Evolutionary conservation across 805 yeast species (phyloP).

Genomic region (fission yeast (Schizosaccharomyces pombe)): DNA sequence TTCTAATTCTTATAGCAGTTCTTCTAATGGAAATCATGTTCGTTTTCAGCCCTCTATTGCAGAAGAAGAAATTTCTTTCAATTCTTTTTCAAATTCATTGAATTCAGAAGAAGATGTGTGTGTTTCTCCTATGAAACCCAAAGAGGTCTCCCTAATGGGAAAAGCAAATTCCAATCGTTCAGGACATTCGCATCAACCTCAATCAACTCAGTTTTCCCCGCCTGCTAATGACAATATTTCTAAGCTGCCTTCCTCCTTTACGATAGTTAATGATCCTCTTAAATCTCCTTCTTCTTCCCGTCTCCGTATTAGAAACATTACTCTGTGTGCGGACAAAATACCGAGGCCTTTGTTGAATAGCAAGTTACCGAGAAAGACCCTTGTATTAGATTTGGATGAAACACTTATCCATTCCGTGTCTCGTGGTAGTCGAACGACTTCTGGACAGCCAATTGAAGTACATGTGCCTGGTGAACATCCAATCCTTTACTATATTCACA

Average conservation of each 20-base stretch:
- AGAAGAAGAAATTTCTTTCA: too few relatives aligned
- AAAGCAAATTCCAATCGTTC: too few relatives aligned
- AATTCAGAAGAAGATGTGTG: too few relatives aligned
- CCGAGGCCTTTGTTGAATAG: neutral
- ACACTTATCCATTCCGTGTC: slow-evolving; percentile 81
- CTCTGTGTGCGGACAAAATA: neutral
- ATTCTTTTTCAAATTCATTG: too few relatives aligned
- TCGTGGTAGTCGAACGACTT: slow-evolving; percentile 24
- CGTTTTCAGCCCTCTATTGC: too few relatives aligned
- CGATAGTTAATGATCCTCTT: neutral
- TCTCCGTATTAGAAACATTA: neutral
- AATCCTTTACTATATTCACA: slow-evolving; percentile 69
- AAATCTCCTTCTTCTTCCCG: neutral
- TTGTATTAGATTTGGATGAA: slow-evolving; percentile 79
- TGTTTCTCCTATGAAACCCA: too few relatives aligned
- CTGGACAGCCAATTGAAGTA: slow-evolving; percentile 62
- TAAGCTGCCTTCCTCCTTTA: neutral
- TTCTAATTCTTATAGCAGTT: too few relatives aligned
- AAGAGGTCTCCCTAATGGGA: too few relatives aligned
- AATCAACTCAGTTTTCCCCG: neutral
- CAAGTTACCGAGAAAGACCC: slow-evolving; percentile 24
- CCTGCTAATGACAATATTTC: neutral
- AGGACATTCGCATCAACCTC: too few relatives aligned
- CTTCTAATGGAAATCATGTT: too few relatives aligned
- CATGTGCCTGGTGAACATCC: slow-evolving; percentile 40